Percentiles rank a stretch among this genome's conserved stretches.
These are phyloP conservation scores for Trametes versicolor DNA, from an alignment of 1,284 basidiomycete genomes.

Conservation along the genomic window DNA sequence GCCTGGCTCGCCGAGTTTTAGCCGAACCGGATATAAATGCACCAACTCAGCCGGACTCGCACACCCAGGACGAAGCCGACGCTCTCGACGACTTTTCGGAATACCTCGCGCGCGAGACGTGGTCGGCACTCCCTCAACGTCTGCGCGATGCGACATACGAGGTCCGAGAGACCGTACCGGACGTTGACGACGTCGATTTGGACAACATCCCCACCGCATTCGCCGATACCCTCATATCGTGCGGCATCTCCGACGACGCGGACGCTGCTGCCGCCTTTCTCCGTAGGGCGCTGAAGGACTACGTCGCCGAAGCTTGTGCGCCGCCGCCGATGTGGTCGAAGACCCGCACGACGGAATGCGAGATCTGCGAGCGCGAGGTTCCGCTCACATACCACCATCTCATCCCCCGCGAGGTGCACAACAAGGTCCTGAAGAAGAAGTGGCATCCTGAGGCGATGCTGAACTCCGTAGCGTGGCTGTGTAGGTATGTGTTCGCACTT, in stretches of 20 bases:
- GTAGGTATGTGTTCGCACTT: slow-evolving; percentile 48
- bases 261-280: slow-evolving; percentile 49
- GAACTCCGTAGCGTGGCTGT: slow-evolving; percentile 67
- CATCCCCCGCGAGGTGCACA: slow-evolving; percentile 61
- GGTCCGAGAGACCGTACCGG: slow-evolving; percentile 41
- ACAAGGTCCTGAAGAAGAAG: slow-evolving; percentile 60
- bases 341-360: slow-evolving; percentile 61
- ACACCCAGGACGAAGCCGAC: slow-evolving; percentile 36
- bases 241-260: slow-evolving; percentile 51
- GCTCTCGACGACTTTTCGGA: slow-evolving; percentile 60
- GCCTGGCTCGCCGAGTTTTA: slow-evolving; percentile 54
- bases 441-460: slow-evolving; percentile 63
- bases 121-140: slow-evolving; percentile 50
- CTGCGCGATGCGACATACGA: slow-evolving; percentile 53
- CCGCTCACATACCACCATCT: slow-evolving; percentile 69
- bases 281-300: slow-evolving; percentile 51
- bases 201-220: slow-evolving; percentile 48
- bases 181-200: slow-evolving; percentile 49
- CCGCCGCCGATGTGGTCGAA: slow-evolving; percentile 61
- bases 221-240: slow-evolving; percentile 58
- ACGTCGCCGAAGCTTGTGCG: slow-evolving; percentile 50
- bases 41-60: slow-evolving; percentile 2
- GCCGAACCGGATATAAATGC: slow-evolving; percentile 38
- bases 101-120: slow-evolving; percentile 60
- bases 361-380: slow-evolving; percentile 63